Base-by-base conservation (phyloP, 306 rosid genomes). In the Cicer cuneatum region DNA sequence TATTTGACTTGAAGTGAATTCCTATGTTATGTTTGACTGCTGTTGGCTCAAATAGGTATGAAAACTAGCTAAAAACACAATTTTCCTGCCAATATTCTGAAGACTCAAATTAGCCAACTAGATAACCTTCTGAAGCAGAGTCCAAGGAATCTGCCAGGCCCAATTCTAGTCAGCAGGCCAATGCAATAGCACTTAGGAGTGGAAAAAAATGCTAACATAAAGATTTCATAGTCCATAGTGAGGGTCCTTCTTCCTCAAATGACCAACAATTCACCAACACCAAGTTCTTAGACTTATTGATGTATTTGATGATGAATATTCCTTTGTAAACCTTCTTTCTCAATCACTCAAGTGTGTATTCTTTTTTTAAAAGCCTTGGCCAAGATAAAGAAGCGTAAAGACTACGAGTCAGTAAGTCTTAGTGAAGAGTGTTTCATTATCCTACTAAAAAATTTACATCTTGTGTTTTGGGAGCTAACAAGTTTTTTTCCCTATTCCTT, bases 1-100 rank as follows among this genome's bases (percentile, higher is more conserved):
- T 42, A 52, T 52, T 7, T 52, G 19, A 52, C 40, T 7, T 52
- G 19, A 75, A 21, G 56, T 53, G 18, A 64, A 54, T 65, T 52
- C 18, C 16, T 40, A 52, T 65, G 16, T 15, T 62, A 56, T 48
- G 51, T 14, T 73, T 73, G 33, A 45, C 6, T 52, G 47, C 19
- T 2, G n/a, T 53, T 24, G 38, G 8, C 37, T 56, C 39, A 19
- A 56, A 21, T 56, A 56, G 13, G 18, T 18, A 54, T 54, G 60
- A 14, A 54, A 18, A 18, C 60, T 54, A 54, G 60, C 18, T 19
- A 54, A 8, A 19, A 56, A 7, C 39, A 56, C 39, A 56, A 56
- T 5, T 56, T 56, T 56, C 39, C 19, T 49, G 10, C 21, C 56
- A 49, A 49, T 29, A 29, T 29, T 29, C 5, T 29, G 35, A 29